Base-by-base conservation (phyloP, 1,284 basidiomycete species). In the Puccinia triticina region DNA sequence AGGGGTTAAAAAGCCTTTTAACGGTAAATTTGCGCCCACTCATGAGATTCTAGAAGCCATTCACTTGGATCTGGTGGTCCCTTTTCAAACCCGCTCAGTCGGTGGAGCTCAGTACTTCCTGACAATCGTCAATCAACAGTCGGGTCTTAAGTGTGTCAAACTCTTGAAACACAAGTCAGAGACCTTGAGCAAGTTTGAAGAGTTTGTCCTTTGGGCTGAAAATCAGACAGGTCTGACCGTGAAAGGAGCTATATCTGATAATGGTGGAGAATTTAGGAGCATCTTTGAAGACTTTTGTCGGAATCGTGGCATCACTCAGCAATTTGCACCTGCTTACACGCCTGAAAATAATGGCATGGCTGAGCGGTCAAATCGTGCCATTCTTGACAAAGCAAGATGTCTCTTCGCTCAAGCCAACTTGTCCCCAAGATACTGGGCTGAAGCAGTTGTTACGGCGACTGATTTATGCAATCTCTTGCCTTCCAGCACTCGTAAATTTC, bases 311-410 rank as follows among this genome's bases (percentile, higher is more conserved):
- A n/a, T n/a, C n/a, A n/a, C n/a, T 46, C 67, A 71, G 12, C 8
- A 21, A 5, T 71, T 74, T 26, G 87, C 86, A 16, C 84, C 87
- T 0, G 88, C 89, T 74, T 86, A 89, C 79, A 86, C 87, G 2
- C 87, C 87, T 2, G 84, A 85, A 73, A 26, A 85, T 82, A 89
- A 87, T 84, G 81, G 88, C 84, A 83, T 85, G 57, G 84, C 86
- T 0, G 84, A 86, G 84, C 72, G 87, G 69, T 8, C 83, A 29
- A 84, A 86, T 83, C 76, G 86, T 0, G 88, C 86, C 1, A 84
- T 85, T 34, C 71, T 86, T 1, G 84, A 86, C n/a, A 83, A 82
- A 34, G 83, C 83, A 16, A 74, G 23, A 71, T 71, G 37, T 48
- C 67, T 71, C 18, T 48, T 10, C 10, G 37, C 46, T 48, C 46